Percentiles rank a stretch among this genome's conserved stretches.
Evolutionary conservation across 331 rosid genomes (phyloP).

Genomic region (Telfairia occidentalis): DNA sequence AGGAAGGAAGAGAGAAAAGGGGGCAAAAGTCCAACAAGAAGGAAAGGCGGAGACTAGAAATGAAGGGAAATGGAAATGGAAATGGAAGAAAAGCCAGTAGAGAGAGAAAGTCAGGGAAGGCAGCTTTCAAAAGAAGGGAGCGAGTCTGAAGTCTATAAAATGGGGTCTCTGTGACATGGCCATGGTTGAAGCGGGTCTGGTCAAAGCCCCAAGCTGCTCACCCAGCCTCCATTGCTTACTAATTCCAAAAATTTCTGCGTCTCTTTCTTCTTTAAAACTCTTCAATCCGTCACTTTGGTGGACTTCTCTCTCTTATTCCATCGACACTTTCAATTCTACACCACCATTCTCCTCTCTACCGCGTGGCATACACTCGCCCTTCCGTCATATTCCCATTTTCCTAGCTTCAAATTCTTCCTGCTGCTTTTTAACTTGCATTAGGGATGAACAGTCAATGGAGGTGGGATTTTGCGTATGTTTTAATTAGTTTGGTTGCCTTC

Average conservation of each 20-base stretch:
- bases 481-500: too few species aligned
- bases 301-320: conserved; percentile 2
- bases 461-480: too few species aligned
- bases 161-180: not conserved
- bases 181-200: conserved; percentile 10
- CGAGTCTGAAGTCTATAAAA: not conserved
- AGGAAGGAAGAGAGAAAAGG: not conserved
- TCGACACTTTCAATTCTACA: not conserved
- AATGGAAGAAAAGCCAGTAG: not conserved
- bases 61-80: not conserved
- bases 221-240: conserved; percentile 12
- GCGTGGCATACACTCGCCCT: not conserved
- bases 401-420: not conserved
- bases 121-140: not conserved
- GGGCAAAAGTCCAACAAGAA: not conserved
- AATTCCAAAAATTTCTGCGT: not conserved
- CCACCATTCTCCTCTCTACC: not conserved
- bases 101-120: conserved; percentile 8
- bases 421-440: too few species aligned
- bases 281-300: not conserved
- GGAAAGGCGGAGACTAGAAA: not conserved
- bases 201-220: not conserved
- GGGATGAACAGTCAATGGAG: too few species aligned
- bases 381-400: not conserved
- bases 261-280: not conserved